phyloP scores from a whole-genome alignment of 495 filamentous ascomycete genomes.

The Neohortaea acidophila region DNA sequence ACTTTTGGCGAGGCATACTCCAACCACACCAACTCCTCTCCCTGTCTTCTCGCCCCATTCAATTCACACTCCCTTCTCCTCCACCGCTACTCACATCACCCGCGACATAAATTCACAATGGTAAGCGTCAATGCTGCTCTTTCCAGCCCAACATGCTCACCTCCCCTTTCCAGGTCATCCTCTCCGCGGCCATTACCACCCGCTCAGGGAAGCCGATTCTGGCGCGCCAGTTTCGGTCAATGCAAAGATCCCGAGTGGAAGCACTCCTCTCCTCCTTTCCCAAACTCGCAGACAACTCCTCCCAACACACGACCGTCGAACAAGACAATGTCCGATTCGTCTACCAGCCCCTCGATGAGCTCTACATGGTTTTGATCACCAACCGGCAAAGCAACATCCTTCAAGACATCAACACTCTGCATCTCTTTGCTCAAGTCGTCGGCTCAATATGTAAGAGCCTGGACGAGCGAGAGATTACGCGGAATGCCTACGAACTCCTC shows the following conservation, averaged over 20 bases:
- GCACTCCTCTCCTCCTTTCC: constrained; percentile 91
- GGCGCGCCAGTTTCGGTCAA: constrained; percentile 91
- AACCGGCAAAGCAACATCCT: constrained; percentile 98
- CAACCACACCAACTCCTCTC: no score
- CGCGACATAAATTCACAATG: no score
- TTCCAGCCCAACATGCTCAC: no score
- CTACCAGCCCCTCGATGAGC: constrained; percentile 94
- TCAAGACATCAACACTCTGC: constrained; percentile 95
- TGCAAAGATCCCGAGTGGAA: constrained; percentile 88
- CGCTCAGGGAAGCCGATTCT: constrained; percentile 93
- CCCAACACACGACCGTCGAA: constrained; percentile 94
- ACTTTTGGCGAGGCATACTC: no score
- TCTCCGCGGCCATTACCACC: constrained; percentile 97
- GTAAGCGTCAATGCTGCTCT: no score
- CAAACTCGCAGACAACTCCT: constrained; percentile 84
- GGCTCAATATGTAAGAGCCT: constrained; percentile 89
- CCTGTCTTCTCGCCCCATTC: no score
- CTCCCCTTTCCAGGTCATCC: constrained; percentile 57
- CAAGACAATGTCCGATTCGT: constrained; percentile 99
- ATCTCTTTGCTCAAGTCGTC: constrained; percentile 93
- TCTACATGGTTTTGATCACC: constrained; percentile 99
- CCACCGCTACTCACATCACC: no score
- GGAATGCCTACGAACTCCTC: constrained; percentile 88
- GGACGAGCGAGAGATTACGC: constrained; percentile 84
- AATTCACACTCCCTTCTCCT: no score